Evolutionary conservation across 164 flowering plant species (phyloP).

Genomic region (Dillenia suffruticosa): DNA sequence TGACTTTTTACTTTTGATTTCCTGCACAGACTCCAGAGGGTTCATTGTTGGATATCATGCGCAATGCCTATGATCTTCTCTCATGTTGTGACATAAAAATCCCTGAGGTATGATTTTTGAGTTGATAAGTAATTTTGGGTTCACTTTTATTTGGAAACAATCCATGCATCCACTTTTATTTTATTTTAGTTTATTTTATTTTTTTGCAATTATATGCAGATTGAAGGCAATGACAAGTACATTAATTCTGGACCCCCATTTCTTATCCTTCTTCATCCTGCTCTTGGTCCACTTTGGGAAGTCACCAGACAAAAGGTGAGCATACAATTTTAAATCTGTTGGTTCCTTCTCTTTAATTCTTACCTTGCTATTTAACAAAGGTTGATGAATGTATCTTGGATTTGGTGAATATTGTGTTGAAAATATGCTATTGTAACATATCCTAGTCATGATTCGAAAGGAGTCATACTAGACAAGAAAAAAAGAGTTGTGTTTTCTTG

Average conservation of each 20-base stretch:
- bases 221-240: conserved; percentile 63
- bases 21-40: conserved; percentile 94
- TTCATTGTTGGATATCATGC: conserved; percentile 71
- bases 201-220: conserved; percentile 30
- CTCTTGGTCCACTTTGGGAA: conserved; percentile 96
- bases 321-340: not conserved
- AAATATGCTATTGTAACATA: too few species aligned
- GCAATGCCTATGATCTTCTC: conserved; percentile 90
- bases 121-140: not conserved
- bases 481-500: too few species aligned
- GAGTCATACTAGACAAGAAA: too few species aligned
- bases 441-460: too few species aligned
- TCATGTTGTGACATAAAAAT: conserved; percentile 57
- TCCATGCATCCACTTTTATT: not conserved
- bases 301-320: conserved; percentile 84
- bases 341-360: too few species aligned
- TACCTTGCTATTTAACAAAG: too few species aligned
- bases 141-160: too few species aligned
- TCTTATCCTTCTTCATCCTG: conserved; percentile 88
- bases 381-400: too few species aligned
- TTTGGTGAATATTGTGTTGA: too few species aligned
- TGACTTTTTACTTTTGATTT: conserved; percentile 7
- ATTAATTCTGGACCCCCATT: conserved; percentile 76
- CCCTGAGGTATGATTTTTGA: conserved; percentile 52
- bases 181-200: not conserved